Base-by-base conservation (phyloP, 768 basidiomycete genomes). In the Mycena floridula region DNA sequence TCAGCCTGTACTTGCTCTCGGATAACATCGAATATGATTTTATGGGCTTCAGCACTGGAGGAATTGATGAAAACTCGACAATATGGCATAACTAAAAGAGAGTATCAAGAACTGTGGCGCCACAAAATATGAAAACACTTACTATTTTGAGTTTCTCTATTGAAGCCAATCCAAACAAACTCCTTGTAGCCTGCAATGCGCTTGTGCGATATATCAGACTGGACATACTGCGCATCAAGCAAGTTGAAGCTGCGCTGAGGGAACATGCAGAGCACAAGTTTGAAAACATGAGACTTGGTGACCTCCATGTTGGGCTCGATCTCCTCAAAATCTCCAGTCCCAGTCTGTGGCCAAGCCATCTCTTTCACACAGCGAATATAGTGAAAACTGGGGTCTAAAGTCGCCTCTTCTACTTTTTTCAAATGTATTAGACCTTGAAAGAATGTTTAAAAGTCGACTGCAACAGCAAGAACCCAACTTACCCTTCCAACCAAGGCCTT, bases 401-500 rank as follows among this genome's bases (percentile, higher is more conserved):
- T 30, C 9, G 28, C 16, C 9, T 30, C 28, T 30, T 30, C 9
- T 30, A 30, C 9, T 9, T 9, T 16, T 30, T 30, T 27, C 26
- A 5, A 25, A 20, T 30, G 25, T 26, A 4, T 21, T 13, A 16
- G 20, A 23, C 22, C 25, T 16, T 15, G 24, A 25, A 24, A 13
- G 15, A 20, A 25, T 25, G 7, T 25, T 13, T 6, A 25, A 22
- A 11, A 42, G 41, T 5, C 16, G 41, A 11, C 7, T 24, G 54
- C 21, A 35, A 32, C 9, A 37, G 15, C 42, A 20, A 5, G n/a
- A n/a, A n/a, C n/a, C n/a, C n/a, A 5, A 20, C 41, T 11, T 42
- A 58, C 60, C 60, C 43, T 56, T 46, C 27, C 53, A 55, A 1
- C 57, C 59, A 4, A 57, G 59, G 3, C 54, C 57, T 9, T 44